Conservation (phyloP, 2,329 filamentous ascomycete genomes). For the Cytospora chrysosperma region DNA sequence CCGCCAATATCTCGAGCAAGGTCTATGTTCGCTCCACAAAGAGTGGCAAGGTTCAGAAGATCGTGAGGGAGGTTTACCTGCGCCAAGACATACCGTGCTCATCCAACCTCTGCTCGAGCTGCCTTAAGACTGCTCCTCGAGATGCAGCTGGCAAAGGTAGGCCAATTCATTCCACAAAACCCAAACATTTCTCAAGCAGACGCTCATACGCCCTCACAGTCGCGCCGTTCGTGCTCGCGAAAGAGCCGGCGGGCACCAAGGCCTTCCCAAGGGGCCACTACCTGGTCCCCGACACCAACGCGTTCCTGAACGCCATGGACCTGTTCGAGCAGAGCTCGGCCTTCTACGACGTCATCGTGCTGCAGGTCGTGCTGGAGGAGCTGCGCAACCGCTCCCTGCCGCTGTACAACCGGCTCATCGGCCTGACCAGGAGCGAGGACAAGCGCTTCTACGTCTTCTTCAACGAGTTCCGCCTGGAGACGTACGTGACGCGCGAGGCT, state of each 20-base stretch:
- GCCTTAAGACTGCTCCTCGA: constrained; percentile 70
- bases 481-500: constrained; percentile 70
- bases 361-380: constrained; percentile 96
- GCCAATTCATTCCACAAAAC: constrained; percentile 27
- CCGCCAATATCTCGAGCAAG: constrained; percentile 86
- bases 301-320: constrained; percentile 93
- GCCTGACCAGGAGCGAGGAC: constrained; percentile 89
- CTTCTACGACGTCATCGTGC: constrained; percentile 94
- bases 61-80: constrained; percentile 93
- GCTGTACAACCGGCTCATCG: constrained; percentile 89
- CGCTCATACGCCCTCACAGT: constrained; percentile 48
- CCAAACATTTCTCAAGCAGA: background rate
- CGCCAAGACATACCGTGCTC: constrained; percentile 97
- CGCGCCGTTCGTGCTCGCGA: constrained; percentile 82
- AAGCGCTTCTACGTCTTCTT: constrained; percentile 99
- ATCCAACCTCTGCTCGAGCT: constrained; percentile 79
- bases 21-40: constrained; percentile 92
- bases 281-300: constrained; percentile 93
- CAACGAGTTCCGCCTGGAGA: constrained; percentile 95
- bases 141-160: constrained; percentile 77
- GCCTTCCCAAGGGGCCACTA: constrained; percentile 86
- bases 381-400: constrained; percentile 90
- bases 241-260: constrained; percentile 81
- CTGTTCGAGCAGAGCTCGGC: constrained; percentile 88
- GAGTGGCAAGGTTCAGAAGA: constrained; percentile 97